Evolutionary conservation across 2,329 filamentous ascomycete species (phyloP).

Genomic region (Onygenales sp.): DNA sequence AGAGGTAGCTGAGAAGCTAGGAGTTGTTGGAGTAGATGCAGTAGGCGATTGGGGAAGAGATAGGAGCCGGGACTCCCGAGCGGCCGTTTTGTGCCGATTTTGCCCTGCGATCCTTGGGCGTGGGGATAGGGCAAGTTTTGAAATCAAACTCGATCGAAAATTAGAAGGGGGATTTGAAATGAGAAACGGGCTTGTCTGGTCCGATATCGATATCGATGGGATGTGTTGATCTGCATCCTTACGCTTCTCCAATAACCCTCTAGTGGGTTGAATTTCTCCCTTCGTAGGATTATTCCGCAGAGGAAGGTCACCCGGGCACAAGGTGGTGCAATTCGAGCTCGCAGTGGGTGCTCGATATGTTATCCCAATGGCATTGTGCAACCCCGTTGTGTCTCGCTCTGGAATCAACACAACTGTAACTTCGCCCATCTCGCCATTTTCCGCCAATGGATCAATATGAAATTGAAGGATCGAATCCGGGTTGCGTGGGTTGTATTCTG

Average conservation of each 20-base stretch:
- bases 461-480: slow-evolving; percentile 38
- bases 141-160: neutral
- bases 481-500: slow-evolving; percentile 32
- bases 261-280: neutral
- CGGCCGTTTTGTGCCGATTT: neutral
- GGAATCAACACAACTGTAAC: slow-evolving; percentile 61
- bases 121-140: neutral
- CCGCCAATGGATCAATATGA: slow-evolving; percentile 43
- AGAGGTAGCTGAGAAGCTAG: neutral
- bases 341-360: slow-evolving; percentile 54
- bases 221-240: neutral
- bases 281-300: neutral
- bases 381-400: slow-evolving; percentile 47
- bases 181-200: neutral
- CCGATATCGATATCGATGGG: neutral
- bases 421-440: slow-evolving; percentile 51
- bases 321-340: neutral
- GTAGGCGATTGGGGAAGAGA: neutral
- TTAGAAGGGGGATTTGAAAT: neutral
- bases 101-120: neutral
- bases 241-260: neutral
- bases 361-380: slow-evolving; percentile 61
- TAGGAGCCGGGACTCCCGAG: neutral
- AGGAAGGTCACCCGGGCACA: neutral
- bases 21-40: neutral